These are phyloP conservation scores for Venturia effusa DNA, from an alignment of 2,329 filamentous ascomycete genomes.

Conservation along the genomic window DNA sequence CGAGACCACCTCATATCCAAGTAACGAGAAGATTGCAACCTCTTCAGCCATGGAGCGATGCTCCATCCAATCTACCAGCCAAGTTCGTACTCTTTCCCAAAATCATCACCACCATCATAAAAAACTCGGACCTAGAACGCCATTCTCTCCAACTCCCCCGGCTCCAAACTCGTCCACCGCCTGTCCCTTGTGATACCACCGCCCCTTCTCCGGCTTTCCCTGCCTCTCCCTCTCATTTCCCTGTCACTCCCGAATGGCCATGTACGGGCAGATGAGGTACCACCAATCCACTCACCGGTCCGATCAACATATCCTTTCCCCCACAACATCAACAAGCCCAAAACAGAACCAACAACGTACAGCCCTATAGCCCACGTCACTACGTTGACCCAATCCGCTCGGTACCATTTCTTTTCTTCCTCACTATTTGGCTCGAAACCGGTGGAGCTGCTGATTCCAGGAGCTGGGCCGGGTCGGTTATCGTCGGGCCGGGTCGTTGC, in stretches of 20 bases:
- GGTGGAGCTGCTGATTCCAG: too few relatives aligned
- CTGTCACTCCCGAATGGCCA: too few relatives aligned
- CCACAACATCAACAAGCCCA: background rate
- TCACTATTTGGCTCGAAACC: background rate
- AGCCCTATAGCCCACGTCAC: background rate
- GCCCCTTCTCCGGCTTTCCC: too few relatives aligned
- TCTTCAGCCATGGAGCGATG: too few relatives aligned
- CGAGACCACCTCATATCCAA: too few relatives aligned
- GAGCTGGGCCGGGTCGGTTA: too few relatives aligned
- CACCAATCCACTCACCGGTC: background rate
- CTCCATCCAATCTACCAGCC: too few relatives aligned
- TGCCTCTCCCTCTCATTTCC: background rate
- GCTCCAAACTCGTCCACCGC: background rate
- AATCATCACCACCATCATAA: too few relatives aligned
- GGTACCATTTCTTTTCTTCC: background rate
- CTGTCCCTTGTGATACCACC: background rate
- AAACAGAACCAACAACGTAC: background rate
- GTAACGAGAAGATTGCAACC: too few relatives aligned
- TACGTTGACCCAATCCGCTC: background rate
- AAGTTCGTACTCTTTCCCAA: too few relatives aligned
- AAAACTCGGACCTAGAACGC: background rate
- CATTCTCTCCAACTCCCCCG: background rate
- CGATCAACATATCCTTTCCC: background rate
- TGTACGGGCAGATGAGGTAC: too few relatives aligned
- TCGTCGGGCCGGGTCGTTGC: too few relatives aligned